phyloP scores from a whole-genome alignment of 2,329 filamentous ascomycete species.

The Tympanopsis confertula region DNA sequence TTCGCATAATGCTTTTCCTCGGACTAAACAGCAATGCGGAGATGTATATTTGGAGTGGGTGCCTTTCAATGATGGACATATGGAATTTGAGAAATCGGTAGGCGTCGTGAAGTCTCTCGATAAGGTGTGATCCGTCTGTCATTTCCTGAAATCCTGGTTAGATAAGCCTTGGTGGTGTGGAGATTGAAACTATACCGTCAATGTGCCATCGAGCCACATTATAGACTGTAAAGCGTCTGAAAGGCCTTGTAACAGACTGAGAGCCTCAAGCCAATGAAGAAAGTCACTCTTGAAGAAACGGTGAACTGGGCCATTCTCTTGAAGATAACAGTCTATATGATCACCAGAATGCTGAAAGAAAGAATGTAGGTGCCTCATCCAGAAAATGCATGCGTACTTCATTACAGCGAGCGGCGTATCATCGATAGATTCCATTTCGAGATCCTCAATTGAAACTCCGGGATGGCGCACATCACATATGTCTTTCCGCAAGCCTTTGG shows the following conservation, averaged over 20 bases:
- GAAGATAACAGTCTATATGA: constrained; percentile 3
- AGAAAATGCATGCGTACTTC: constrained; percentile 20
- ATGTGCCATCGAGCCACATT: constrained; percentile 7
- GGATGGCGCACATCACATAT: constrained; percentile 17
- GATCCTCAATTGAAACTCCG: constrained; percentile 9
- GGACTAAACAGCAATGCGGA: constrained; percentile 14
- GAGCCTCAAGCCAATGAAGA: constrained; percentile 15
- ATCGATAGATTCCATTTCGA: constrained; percentile 6
- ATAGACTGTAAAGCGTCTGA: constrained; percentile 8
- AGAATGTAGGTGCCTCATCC: constrained; percentile 17
- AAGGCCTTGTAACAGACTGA: constrained; percentile 10
- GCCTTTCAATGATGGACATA: constrained; percentile 10
- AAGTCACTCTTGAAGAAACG: constrained; percentile 10
- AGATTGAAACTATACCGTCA: constrained; percentile 5
- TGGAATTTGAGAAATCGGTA: constrained; percentile 12
- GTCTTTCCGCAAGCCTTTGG: constrained; percentile 16
- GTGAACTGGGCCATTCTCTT: constrained; percentile 6
- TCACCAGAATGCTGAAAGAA: neutral
- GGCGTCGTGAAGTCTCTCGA: constrained; percentile 8
- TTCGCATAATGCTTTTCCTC: constrained; percentile 7
- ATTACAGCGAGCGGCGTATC: constrained; percentile 13
- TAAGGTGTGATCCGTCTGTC: neutral
- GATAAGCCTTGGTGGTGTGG: neutral
- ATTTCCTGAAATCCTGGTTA: constrained; percentile 1
- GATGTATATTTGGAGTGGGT: constrained; percentile 14